Conservation (phyloP, 164 flowering plant species). For the Vitis amurensis region DNA sequence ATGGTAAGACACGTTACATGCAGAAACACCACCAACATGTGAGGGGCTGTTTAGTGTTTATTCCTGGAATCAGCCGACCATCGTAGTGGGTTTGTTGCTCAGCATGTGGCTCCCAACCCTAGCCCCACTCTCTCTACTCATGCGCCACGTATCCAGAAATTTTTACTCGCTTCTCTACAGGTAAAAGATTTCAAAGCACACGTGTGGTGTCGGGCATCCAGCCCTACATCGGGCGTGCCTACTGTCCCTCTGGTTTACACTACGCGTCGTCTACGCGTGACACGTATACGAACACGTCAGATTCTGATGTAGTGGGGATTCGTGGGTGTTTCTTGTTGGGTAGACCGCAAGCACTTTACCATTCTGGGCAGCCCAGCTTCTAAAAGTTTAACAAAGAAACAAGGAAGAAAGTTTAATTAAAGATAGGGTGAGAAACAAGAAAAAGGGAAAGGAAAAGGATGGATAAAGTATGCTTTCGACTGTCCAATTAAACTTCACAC, state of each 20-base stretch:
- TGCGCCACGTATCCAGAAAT: not conserved
- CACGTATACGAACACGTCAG: not conserved
- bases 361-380: no score
- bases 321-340: not conserved
- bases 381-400: no score
- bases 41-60: not conserved
- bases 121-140: not conserved
- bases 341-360: not conserved
- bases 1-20: not conserved
- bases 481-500: no score
- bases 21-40: not conserved
- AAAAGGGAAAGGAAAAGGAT: no score
- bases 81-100: not conserved
- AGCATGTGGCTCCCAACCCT: not conserved
- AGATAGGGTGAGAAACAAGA: no score
- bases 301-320: not conserved
- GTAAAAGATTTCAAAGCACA: constrained; percentile 1
- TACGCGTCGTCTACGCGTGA: not conserved
- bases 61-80: not conserved
- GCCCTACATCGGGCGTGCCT: constrained; percentile 12
- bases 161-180: not conserved
- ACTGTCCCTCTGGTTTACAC: not conserved
- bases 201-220: constrained; percentile 13
- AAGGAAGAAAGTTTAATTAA: no score
- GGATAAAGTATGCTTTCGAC: no score